Conservation (phyloP, 2,329 filamentous ascomycete species). For the Penicillium sp. region DNA sequence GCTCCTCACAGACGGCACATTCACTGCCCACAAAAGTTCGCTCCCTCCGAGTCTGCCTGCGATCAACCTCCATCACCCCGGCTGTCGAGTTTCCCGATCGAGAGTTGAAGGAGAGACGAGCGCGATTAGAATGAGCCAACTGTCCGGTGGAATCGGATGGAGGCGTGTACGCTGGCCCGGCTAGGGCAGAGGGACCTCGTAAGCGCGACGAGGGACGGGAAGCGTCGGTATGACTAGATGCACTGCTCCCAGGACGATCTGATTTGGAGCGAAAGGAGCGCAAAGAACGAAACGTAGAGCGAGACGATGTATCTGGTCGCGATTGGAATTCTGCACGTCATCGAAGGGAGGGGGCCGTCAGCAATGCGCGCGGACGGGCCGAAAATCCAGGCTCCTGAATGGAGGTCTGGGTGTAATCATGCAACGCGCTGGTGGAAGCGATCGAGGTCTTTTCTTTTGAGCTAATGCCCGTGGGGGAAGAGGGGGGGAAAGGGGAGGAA, state of each 20-base stretch:
- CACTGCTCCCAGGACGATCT: slow-evolving; percentile 27
- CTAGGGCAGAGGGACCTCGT: slow-evolving; percentile 22
- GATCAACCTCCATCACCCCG: slow-evolving; percentile 66
- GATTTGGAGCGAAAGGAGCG: slow-evolving; percentile 25
- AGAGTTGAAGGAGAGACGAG: slow-evolving; percentile 33
- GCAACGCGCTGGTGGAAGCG: background rate
- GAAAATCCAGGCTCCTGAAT: slow-evolving; percentile 7
- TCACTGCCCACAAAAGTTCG: slow-evolving; percentile 91
- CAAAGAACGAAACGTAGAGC: slow-evolving; percentile 29
- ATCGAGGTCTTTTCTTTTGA: background rate
- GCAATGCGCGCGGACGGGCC: slow-evolving; percentile 14
- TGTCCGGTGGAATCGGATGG: slow-evolving; percentile 14
- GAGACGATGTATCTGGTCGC: slow-evolving; percentile 27
- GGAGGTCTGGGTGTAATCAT: slow-evolving; percentile 3
- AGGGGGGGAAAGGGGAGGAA: background rate
- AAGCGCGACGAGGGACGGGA: slow-evolving; percentile 16
- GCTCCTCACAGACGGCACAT: slow-evolving; percentile 95
- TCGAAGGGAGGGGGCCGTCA: slow-evolving; percentile 13
- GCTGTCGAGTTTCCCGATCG: slow-evolving; percentile 47
- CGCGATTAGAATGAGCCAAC: slow-evolving; percentile 25
- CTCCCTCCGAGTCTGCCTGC: slow-evolving; percentile 74
- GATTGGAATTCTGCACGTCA: slow-evolving; percentile 25
- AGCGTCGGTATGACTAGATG: slow-evolving; percentile 23
- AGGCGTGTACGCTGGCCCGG: slow-evolving; percentile 17
- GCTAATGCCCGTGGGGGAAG: no score